Percentiles rank a stretch among this genome's conserved stretches.
phyloP scores from a whole-genome alignment of 352 stramenopile genomes.

The Thraustochytrium sp. region DNA sequence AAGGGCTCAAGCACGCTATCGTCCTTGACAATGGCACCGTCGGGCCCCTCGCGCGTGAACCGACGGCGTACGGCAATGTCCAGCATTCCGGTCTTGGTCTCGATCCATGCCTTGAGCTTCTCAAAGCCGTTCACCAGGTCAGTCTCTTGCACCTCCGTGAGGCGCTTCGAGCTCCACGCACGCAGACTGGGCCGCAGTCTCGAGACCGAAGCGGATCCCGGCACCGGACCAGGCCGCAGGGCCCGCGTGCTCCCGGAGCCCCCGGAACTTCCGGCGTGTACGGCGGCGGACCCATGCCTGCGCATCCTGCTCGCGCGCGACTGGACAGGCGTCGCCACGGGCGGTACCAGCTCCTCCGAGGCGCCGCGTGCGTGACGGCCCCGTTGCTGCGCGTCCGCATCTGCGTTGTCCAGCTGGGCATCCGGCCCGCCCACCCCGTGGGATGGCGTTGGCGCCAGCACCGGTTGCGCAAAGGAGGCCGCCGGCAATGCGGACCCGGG shows the following conservation, averaged over 20 bases:
- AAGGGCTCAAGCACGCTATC: slow-evolving; percentile 17
- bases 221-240: not conserved
- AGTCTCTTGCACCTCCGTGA: not conserved
- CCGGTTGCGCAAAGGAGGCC: too few relatives aligned
- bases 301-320: not conserved
- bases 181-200: too few relatives aligned
- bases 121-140: not conserved
- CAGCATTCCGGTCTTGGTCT: not conserved
- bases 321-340: not conserved
- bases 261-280: too few relatives aligned
- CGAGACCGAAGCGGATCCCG: not conserved
- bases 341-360: not conserved
- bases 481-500: not conserved
- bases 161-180: not conserved
- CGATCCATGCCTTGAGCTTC: not conserved
- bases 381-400: not conserved
- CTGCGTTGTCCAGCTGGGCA: too few relatives aligned
- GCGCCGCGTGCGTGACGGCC: not conserved
- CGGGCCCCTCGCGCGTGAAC: not conserved
- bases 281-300: not conserved
- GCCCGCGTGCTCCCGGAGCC: too few relatives aligned
- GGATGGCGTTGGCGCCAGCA: too few relatives aligned
- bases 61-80: not conserved
- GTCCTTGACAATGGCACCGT: not conserved
- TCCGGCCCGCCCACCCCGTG: too few relatives aligned